Base-by-base conservation (phyloP, 139 green algal genomes). In the Edaphochlamys debaryana region DNA sequence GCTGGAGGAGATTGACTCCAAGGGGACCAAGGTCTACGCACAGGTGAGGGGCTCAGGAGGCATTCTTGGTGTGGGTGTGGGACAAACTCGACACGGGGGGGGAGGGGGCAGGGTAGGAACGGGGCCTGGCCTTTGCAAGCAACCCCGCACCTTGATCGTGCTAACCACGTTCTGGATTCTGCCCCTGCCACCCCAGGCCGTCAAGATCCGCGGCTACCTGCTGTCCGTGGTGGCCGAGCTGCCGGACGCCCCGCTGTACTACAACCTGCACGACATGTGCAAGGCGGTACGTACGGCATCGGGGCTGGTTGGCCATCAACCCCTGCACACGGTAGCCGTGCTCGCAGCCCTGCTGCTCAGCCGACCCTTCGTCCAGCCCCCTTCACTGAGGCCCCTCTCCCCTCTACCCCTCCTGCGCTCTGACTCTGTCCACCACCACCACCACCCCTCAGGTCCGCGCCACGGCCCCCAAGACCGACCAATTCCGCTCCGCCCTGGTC, bases 401-500 rank as follows among this genome's bases (percentile, higher is more conserved):
- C 7, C 58, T n/a, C 58, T 67, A 19, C 63, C 63, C 30, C 69
- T n/a, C n/a, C n/a, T n/a, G n/a, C n/a, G n/a, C n/a, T n/a, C n/a
- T n/a, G n/a, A n/a, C n/a, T n/a, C n/a, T n/a, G n/a, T n/a, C n/a
- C n/a, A n/a, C n/a, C n/a, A n/a, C 34, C n/a, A 30, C 56, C 22
- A 29, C 56, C 56, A 9, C 3, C 90, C 91, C 90, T 37, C 96
- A 92, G 19, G 85, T 99, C 32, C 91, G 93, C 78, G 91, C 70
- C 85, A 94, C 91, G 22, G 79, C 96, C 2, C 95, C 94, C 7
- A 89, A 91, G 27, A 42, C 71, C 0, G 89, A 96, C 67, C 45
- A 91, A 27, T 93, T 99, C 38, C 86, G 91, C n/a, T 98, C 93
- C 27, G 97, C 97, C 2, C 50, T 99, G 3, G 91, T 98, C 73